Evolutionary conservation across 176 grass and related monocot genomes (phyloP), one percentile per base, ranked within the genome.

Genomic region (Dactylis glomerata): DNA sequence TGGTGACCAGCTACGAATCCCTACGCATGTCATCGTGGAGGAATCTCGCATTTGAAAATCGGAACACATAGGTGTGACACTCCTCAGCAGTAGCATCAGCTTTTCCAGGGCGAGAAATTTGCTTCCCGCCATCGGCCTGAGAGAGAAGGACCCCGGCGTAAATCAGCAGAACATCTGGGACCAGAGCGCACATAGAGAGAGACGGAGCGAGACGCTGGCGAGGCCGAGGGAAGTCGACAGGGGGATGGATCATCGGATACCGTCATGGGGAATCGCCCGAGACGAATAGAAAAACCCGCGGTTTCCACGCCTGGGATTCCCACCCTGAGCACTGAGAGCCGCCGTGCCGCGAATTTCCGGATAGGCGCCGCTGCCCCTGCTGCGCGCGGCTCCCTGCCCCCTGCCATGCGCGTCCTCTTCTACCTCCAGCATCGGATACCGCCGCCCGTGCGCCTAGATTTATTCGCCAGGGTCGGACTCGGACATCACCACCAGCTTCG

Each of bases 291-390:
- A 84, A 56, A 90, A 73, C 52, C 55, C 65, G 17, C 88, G 64
- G 71, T 50, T 72, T 72, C 72, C 52, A 45, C 79, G 78, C 88
- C 78, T 90, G 88, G 88, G 83, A 90, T 90, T 86, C 88, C 61
- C 52, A 40, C 41, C 41, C 41, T 10, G 34, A 36, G 34, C n/a
- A 5, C 41, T 9, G 8, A 32, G 16, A 26, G 83, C 71, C 68
- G 82, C 88, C 83, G 63, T 57, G 82, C 88, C 83, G 63, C 83
- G 78, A 24, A 11, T 78, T 90, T 49, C 69, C 81, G 30, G 80
- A 77, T 46, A 57, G 68, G 70, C 80, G 54, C 17, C 38, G 73
- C 27, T 5, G 36, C 36, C 36, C 4, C 36, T 4, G 73, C 23
- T 10, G 14, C 67, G n/a, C 34, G 5, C 42, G 7, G 19, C 63